Percentiles rank a stretch among this genome's conserved stretches.
phyloP scores from a whole-genome alignment of 441 rosid genomes.

The Aleurites moluccanus region DNA sequence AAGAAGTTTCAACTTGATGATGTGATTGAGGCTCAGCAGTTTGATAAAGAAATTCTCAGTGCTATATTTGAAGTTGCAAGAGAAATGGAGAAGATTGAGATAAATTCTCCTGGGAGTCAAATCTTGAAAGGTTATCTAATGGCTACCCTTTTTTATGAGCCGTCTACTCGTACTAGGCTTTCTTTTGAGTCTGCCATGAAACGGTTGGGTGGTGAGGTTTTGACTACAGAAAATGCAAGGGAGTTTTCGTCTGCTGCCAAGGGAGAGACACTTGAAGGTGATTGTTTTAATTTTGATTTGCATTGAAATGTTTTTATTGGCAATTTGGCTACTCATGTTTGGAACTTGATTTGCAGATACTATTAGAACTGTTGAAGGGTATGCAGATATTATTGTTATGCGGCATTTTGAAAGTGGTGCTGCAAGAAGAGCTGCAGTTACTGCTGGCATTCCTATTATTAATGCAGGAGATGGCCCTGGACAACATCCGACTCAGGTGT shows the following conservation, averaged over 20 bases:
- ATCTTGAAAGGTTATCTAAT: slow-evolving; percentile 83
- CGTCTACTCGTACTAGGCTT: slow-evolving; percentile 96
- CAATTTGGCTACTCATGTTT: not conserved
- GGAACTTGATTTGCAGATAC: slow-evolving; percentile 56
- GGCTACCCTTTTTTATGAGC: slow-evolving; percentile 97
- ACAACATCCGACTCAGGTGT: slow-evolving; percentile 95
- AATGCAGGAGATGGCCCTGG: slow-evolving; percentile 99
- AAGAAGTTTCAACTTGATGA: slow-evolving; percentile 75
- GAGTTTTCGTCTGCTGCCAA: slow-evolving; percentile 97
- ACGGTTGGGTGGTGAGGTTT: slow-evolving; percentile 90
- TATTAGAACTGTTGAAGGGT: slow-evolving; percentile 92
- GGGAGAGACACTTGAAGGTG: slow-evolving; percentile 99
- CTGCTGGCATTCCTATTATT: slow-evolving; percentile 81
- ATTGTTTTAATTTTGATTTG: not conserved
- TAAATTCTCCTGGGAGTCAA: slow-evolving; percentile 70
- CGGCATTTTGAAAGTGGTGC: slow-evolving; percentile 98
- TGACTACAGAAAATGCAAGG: slow-evolving; percentile 95
- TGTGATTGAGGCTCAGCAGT: slow-evolving; percentile 92
- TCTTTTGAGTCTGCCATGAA: slow-evolving; percentile 98
- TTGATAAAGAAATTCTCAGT: slow-evolving; percentile 70
- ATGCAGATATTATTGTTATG: slow-evolving; percentile 89
- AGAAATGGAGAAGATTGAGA: slow-evolving; percentile 83
- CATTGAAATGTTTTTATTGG: not conserved
- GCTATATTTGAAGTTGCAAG: slow-evolving; percentile 80
- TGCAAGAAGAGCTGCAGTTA: slow-evolving; percentile 85